phyloP scores from a whole-genome alignment of 1,284 basidiomycete genomes.

The Fomitopsis pinicola region DNA sequence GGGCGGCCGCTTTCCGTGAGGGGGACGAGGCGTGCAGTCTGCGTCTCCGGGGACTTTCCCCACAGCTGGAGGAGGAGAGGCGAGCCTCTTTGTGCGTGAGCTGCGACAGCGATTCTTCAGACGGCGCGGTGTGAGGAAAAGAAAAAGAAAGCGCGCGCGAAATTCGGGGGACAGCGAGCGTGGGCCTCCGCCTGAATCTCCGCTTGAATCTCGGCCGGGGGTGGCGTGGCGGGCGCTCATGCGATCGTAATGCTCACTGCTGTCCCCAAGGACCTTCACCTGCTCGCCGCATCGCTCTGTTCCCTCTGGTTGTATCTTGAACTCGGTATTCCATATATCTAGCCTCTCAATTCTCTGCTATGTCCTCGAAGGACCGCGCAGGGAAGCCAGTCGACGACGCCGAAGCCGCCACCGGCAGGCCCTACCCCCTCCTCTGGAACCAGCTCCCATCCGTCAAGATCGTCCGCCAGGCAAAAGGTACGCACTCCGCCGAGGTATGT shows the following conservation, averaged over 20 bases:
- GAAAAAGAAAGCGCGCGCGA: conserved; percentile 1
- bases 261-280: neutral
- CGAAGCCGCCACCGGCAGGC: conserved; percentile 8
- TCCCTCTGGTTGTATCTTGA: neutral
- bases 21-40: conserved; percentile 49
- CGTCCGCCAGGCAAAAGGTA: conserved; percentile 23
- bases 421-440: conserved; percentile 19
- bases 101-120: conserved; percentile 84
- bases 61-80: conserved; percentile 57
- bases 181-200: neutral
- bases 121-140: conserved; percentile 36
- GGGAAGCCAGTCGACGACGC: conserved; percentile 3
- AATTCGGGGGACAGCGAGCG: neutral
- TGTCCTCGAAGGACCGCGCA: conserved; percentile 5
- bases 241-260: too few relatives aligned
- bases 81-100: conserved; percentile 57
- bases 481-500: neutral
- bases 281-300: neutral
- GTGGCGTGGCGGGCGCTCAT: neutral
- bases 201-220: conserved; percentile 1
- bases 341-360: neutral
- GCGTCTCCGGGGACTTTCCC: conserved; percentile 91
- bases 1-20: conserved; percentile 66
- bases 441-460: conserved; percentile 25
- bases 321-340: neutral